phyloP scores from a whole-genome alignment of 495 filamentous ascomycete species.

The Neurospora cerealis region DNA sequence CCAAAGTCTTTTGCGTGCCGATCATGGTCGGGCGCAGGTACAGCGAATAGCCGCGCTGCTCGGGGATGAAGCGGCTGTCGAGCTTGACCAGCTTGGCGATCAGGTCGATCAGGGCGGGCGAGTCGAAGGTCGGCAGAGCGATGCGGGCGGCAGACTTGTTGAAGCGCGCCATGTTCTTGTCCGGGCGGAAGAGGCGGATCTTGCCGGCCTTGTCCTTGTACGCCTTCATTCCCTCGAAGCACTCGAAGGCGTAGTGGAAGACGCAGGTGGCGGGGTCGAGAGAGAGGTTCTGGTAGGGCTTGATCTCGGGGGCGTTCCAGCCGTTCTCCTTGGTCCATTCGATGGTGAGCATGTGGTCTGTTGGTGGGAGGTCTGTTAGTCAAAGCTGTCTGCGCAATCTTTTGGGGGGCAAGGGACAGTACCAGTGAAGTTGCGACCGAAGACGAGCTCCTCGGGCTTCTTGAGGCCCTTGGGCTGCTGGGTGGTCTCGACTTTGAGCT shows the following conservation, averaged over 20 bases:
- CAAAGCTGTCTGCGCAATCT: not conserved
- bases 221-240: conserved; percentile 98
- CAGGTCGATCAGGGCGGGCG: conserved; percentile 61
- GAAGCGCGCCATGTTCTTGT: conserved; percentile 90
- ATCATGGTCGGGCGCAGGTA: conserved; percentile 97
- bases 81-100: conserved; percentile 69
- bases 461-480: conserved; percentile 62
- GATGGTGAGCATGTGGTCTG: conserved; percentile 93
- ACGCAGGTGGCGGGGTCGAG: conserved; percentile 95
- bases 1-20: conserved; percentile 87
- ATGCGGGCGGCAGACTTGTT: conserved; percentile 85
- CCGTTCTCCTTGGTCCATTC: conserved; percentile 76
- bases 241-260: conserved; percentile 96
- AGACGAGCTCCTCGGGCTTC: conserved; percentile 70
- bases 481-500: conserved; percentile 63
- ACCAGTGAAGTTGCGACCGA: conserved; percentile 85
- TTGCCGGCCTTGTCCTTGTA: conserved; percentile 71
- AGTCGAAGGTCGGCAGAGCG: conserved; percentile 75
- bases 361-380: not conserved
- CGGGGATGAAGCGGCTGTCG: conserved; percentile 82
- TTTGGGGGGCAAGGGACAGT: not conserved
- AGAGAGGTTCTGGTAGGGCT: conserved; percentile 91
- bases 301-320: conserved; percentile 74
- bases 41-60: conserved; percentile 75
- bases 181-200: conserved; percentile 83